Conservation (phyloP, 1,139 yeast species). For the Taiozyma sp. region DNA sequence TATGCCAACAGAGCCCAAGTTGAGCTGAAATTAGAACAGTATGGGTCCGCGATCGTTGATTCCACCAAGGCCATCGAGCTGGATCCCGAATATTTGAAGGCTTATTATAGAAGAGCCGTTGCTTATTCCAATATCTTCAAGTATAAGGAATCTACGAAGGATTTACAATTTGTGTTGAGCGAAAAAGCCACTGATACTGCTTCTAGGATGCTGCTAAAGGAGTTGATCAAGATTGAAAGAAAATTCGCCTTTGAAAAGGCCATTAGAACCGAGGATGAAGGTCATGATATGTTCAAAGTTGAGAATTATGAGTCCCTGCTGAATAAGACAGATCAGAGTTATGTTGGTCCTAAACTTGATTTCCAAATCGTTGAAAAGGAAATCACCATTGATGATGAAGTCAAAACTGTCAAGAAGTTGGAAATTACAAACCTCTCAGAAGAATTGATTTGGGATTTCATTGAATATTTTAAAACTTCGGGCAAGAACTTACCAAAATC, state of each 20-base stretch:
- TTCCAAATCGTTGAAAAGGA: conserved; percentile 32
- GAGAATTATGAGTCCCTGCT: conserved; percentile 22
- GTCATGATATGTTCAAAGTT: conserved; percentile 37
- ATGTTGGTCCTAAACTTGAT: conserved; percentile 60
- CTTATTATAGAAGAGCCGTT: conserved; percentile 77
- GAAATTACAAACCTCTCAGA: conserved; percentile 30
- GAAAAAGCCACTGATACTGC: conserved; percentile 52
- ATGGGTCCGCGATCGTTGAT: conserved; percentile 79
- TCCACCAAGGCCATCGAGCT: conserved; percentile 66
- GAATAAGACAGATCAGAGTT: conserved; percentile 48
- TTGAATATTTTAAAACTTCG: conserved; percentile 54
- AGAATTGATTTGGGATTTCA: conserved; percentile 60
- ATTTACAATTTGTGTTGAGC: conserved; percentile 60
- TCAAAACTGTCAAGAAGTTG: conserved; percentile 19
- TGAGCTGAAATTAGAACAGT: conserved; percentile 78
- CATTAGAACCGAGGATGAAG: conserved; percentile 64
- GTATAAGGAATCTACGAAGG: conserved; percentile 69
- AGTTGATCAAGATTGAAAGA: conserved; percentile 64
- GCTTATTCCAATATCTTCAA: conserved; percentile 74
- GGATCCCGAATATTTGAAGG: conserved; percentile 69
- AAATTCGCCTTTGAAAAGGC: conserved; percentile 84
- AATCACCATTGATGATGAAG: neutral
- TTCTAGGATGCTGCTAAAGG: conserved; percentile 60
- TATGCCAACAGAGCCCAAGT: conserved; percentile 91
- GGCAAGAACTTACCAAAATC: conserved; percentile 76